Percentiles rank a stretch among this genome's conserved stretches.
phyloP scores from a whole-genome alignment of 1,139 yeast genomes.

The Blastobotrys elegans region DNA sequence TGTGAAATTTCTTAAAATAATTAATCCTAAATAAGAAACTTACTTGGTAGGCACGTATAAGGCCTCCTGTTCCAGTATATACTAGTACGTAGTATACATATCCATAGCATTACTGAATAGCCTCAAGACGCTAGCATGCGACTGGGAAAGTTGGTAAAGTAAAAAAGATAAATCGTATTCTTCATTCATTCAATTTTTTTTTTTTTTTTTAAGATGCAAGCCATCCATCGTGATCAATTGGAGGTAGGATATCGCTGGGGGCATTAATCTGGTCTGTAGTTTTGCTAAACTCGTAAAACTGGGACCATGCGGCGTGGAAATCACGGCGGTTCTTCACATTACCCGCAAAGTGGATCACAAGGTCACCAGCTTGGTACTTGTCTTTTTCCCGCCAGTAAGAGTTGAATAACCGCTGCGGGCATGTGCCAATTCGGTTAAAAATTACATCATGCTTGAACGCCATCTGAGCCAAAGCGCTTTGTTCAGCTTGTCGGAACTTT shows the following conservation, averaged over 20 bases:
- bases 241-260: no score
- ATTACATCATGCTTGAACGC: conserved; percentile 2
- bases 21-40: no score
- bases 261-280: neutral
- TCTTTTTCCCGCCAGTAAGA: conserved; percentile 3
- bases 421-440: conserved; percentile 6
- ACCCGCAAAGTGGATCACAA: conserved; percentile 11
- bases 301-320: neutral
- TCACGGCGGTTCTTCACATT: neutral
- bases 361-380: conserved; percentile 5
- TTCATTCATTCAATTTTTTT: neutral
- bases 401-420: conserved; percentile 7
- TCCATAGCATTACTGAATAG: no score
- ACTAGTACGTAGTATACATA: no score
- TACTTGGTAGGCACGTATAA: no score
- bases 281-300: neutral
- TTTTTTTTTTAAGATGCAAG: no score
- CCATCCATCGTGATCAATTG: no score
- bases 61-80: no score
- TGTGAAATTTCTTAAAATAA: no score
- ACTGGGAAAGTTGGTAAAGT: no score
- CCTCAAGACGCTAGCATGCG: no score
- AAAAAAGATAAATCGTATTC: neutral
- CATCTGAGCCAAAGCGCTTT: conserved; percentile 7
- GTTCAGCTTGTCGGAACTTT: conserved; percentile 7